Evolutionary conservation across 768 basidiomycete genomes (phyloP), one percentile per base, ranked within the genome.

Genomic region (Pisolithus microcarpus): DNA sequence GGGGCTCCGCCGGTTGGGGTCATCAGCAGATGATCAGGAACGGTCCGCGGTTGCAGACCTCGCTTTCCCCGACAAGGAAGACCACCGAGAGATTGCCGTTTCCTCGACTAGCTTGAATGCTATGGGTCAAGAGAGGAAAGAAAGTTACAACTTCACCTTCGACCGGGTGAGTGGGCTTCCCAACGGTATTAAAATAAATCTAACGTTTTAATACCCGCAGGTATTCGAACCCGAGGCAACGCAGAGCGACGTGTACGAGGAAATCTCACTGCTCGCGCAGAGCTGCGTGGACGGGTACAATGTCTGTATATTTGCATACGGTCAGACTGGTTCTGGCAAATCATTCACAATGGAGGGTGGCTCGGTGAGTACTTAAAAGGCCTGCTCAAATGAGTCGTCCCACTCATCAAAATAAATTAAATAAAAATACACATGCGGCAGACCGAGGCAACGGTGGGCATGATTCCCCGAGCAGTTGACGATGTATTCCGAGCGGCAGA

Each of bases 291-390:
- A 96, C 57, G 93, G 93, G 0, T 94, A 92, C 70, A 94, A 96
- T 55, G 91, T 94, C 10, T 95, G 92, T 63, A 91, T 95, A 38
- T 96, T 96, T 57, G 93, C 93, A 0, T 95, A 96, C 63, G 93
- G 93, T 16, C 93, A 95, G 68, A 96, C 93, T 16, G 93, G 93
- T 24, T 85, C 82, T 46, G 87, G 86, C 5, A 87, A 87, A 63
- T 91, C 87, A 2, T 94, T 85, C 64, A 96, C 93, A 0, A 96
- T 96, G 93, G 92, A 95, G 64, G 93, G 93, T 51, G 92, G 90
- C 1, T 61, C 72, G 13, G 90, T 92, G 64, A 62, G 82, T 72
- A 23, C 42, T 19, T 26, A 4, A 4, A 26, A 38, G 49, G 8
- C 23, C 18, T 50, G 43, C 6, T 15, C 4, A 47, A 24, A 19